A percentile compares a stretch with the other conserved stretches of the same genome.
Evolutionary conservation across 441 rosid species (phyloP).

Genomic region (Populus hybrid): DNA sequence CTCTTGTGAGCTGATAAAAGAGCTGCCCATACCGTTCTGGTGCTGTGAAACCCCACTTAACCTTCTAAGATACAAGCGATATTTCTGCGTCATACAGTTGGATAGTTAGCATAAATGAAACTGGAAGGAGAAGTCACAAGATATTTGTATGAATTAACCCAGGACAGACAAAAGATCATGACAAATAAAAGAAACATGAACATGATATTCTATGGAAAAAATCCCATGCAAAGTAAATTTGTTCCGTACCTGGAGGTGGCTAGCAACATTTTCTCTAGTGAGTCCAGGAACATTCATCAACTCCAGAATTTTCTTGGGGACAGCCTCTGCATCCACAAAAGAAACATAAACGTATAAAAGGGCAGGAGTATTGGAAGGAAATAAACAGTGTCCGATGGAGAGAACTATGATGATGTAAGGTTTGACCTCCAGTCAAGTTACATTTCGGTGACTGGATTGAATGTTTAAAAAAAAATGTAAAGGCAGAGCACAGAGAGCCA

Average conservation of each 20-base stretch:
- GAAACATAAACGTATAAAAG: slow-evolving; percentile 7
- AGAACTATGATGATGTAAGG: neutral
- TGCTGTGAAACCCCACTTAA: slow-evolving; percentile 81
- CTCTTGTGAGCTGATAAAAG: slow-evolving; percentile 66
- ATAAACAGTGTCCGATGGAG: neutral
- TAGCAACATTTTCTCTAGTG: slow-evolving; percentile 69
- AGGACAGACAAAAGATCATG: neutral
- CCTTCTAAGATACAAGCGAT: slow-evolving; percentile 88
- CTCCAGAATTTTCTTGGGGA: slow-evolving; percentile 63
- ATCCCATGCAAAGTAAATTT: neutral
- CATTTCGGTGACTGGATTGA: neutral
- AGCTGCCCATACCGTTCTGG: slow-evolving; percentile 44
- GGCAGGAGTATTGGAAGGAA: neutral
- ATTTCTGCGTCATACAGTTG: slow-evolving; percentile 53
- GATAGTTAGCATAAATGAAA: neutral
- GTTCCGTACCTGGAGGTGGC: slow-evolving; percentile 63
- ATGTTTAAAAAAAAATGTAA: too few species aligned
- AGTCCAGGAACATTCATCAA: slow-evolving; percentile 54
- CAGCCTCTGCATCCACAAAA: slow-evolving; percentile 53
- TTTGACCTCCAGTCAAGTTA: neutral
- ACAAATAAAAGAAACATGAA: neutral
- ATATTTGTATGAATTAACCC: neutral
- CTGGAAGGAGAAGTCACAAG: neutral
- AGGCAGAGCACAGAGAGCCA: neutral
- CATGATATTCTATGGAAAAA: neutral